A percentile compares a stretch with the other conserved stretches of the same genome.
phyloP scores from a whole-genome alignment of 2,329 filamentous ascomycete species.

The Scedosporium apiospermum region DNA sequence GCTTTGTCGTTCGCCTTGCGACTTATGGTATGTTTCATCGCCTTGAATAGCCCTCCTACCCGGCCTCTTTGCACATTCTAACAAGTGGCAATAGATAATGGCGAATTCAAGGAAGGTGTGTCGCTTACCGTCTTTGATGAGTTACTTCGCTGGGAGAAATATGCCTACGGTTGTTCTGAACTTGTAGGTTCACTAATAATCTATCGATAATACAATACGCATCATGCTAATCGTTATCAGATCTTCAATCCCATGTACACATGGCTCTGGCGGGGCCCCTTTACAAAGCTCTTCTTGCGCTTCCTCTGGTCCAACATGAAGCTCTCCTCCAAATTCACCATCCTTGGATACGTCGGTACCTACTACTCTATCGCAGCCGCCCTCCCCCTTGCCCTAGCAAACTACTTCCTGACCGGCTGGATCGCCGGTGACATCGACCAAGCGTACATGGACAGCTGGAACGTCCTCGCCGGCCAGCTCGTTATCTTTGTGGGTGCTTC shows the following conservation, averaged over 20 bases:
- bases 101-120: conserved; percentile 77
- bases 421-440: conserved; percentile 69
- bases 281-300: conserved; percentile 66
- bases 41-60: background rate
- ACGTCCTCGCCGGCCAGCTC: conserved; percentile 72
- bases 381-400: conserved; percentile 63
- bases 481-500: conserved; percentile 69
- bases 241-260: conserved; percentile 67
- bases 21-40: conserved; percentile 36
- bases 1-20: conserved; percentile 64
- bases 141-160: conserved; percentile 78
- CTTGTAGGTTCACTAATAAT: conserved; percentile 27
- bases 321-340: conserved; percentile 66
- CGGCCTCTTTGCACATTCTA: no score
- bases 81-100: conserved; percentile 34
- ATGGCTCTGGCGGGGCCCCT: conserved; percentile 65
- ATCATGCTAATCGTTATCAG: background rate
- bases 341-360: conserved; percentile 64
- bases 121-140: conserved; percentile 80
- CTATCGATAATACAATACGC: background rate
- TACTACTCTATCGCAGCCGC: conserved; percentile 72
- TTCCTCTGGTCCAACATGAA: conserved; percentile 68
- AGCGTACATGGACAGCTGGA: conserved; percentile 71
- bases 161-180: conserved; percentile 77
- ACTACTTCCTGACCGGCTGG: conserved; percentile 71